Base-by-base conservation (phyloP, 371 early-diverging fungal genomes). In the Lichtheimia hyalospora region DNA sequence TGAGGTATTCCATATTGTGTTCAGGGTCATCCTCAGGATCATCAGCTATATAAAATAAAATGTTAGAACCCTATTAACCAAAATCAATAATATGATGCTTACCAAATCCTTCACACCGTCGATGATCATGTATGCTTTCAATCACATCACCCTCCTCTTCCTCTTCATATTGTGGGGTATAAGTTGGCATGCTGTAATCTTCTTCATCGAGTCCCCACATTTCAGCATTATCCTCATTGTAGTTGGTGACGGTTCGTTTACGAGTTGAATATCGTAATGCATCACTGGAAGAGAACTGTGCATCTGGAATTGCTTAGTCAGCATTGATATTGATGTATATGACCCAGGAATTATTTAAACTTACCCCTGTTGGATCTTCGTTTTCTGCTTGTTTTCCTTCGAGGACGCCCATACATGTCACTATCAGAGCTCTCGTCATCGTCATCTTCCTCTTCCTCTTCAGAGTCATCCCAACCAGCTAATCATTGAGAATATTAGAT, bases 1-100 rank as follows among this genome's bases (percentile, higher is more conserved):
- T 84, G 10, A 89, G 79, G 60, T 88, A 97, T 74, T 94, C 92
- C 63, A 90, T 67, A 56, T 90, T 89, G 28, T 57, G 66, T 55
- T 84, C 82, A 24, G 85, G 84, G 23, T 67, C 68, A 24, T 78
- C 82, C 39, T 74, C 67, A 15, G 74, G 78, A 6, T 75, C 75
- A 50, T 82, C 82, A 61, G 60, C 69, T 56, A 58, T 60, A 63
- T 12, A 25, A 23, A 42, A 20, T n/a, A n/a, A 14, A 13, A 5
- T 0, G 7, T 14, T 54, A 16, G 40, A n/a, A 25, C 5, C 7
- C 5, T 2, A 25, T 12, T 40, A 1, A 20, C n/a, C n/a, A 50
- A 50, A 3, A 24, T 0, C 5, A 23, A 2, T 51, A 21, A 12
- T 41, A 48, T 57, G 49, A 39, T 28, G 40, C 44, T 21, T 63